These are phyloP conservation scores for Candolleomyces aberdarensis DNA, from an alignment of 768 basidiomycete species.

Conservation along the genomic window DNA sequence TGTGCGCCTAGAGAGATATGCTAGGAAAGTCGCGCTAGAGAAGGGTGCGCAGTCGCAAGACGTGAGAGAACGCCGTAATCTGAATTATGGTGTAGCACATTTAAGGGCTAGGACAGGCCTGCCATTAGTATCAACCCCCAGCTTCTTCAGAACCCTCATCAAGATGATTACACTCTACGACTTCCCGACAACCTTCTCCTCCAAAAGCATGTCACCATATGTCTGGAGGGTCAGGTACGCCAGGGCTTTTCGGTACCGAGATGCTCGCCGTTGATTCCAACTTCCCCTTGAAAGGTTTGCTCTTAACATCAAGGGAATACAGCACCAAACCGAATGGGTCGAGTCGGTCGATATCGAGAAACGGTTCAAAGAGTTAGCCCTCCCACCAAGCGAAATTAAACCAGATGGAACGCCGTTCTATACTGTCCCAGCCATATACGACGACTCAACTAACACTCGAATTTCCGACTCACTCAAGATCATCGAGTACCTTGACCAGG, in stretches of 20 bases:
- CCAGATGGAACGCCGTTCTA: conserved; percentile 7
- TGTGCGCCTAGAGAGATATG: too few species aligned
- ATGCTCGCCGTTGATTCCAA: background rate
- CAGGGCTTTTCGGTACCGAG: too few species aligned
- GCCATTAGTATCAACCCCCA: too few species aligned
- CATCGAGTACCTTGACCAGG: conserved; percentile 7
- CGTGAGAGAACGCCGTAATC: too few species aligned
- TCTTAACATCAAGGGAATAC: conserved; percentile 6
- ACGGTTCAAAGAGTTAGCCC: background rate
- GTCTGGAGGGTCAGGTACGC: conserved; percentile 31
- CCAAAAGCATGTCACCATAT: conserved; percentile 32
- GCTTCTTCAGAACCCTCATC: too few species aligned
- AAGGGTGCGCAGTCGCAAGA: too few species aligned
- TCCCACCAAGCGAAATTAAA: conserved; percentile 1
- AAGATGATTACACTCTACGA: conserved; percentile 36
- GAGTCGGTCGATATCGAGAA: conserved; percentile 9
- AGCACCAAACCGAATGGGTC: conserved; percentile 2
- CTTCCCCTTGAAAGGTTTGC: conserved; percentile 16
- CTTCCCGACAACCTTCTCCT: conserved; percentile 26
- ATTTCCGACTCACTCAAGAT: conserved; percentile 9
- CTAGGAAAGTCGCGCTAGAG: too few species aligned
- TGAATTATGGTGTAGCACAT: too few species aligned
- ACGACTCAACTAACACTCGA: conserved; percentile 1
- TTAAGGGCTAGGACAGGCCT: too few species aligned
- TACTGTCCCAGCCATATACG: conserved; percentile 9